Evolutionary conservation across 2,329 filamentous ascomycete genomes (phyloP).

Genomic region (Paraphaeosphaeria minitans): DNA sequence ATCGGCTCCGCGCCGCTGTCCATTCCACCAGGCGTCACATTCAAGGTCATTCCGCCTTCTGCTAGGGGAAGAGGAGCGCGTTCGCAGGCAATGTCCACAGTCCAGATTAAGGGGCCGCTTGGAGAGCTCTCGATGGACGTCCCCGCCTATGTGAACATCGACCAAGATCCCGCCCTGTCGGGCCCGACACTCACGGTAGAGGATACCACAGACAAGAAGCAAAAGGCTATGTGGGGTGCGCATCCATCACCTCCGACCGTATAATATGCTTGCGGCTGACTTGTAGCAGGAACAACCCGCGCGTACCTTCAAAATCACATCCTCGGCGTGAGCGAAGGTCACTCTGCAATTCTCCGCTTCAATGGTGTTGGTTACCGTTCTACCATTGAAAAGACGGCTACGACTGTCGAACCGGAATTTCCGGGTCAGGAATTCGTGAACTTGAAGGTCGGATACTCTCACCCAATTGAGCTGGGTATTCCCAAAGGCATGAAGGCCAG

Average conservation of each 20-base stretch:
- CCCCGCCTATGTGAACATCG: constrained; percentile 77
- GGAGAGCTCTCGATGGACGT: constrained; percentile 79
- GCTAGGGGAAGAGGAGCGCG: constrained; percentile 64
- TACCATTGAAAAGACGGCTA: constrained; percentile 76
- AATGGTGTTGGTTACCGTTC: constrained; percentile 97
- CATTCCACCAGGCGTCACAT: constrained; percentile 64
- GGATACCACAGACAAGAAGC: constrained; percentile 70
- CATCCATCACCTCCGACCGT: constrained; percentile 21
- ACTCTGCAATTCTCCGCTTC: constrained; percentile 88
- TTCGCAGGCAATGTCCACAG: constrained; percentile 66
- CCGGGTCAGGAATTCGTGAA: constrained; percentile 87
- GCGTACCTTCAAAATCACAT: constrained; percentile 90
- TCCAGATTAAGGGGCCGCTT: constrained; percentile 80
- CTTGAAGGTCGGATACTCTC: constrained; percentile 94
- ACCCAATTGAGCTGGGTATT: constrained; percentile 88
- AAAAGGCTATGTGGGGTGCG: constrained; percentile 96
- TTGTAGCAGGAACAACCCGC: constrained; percentile 75
- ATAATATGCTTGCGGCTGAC: constrained; percentile 10
- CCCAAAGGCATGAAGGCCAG: constrained; percentile 83
- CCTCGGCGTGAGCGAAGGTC: constrained; percentile 92
- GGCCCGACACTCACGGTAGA: constrained; percentile 73
- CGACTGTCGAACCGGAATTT: constrained; percentile 69
- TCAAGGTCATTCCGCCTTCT: constrained; percentile 70
- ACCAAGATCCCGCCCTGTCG: constrained; percentile 66
- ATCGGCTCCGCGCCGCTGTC: constrained; percentile 71